These are phyloP conservation scores for Hypoxylon sp. DNA, from an alignment of 2,329 filamentous ascomycete species.

Conservation along the genomic window DNA sequence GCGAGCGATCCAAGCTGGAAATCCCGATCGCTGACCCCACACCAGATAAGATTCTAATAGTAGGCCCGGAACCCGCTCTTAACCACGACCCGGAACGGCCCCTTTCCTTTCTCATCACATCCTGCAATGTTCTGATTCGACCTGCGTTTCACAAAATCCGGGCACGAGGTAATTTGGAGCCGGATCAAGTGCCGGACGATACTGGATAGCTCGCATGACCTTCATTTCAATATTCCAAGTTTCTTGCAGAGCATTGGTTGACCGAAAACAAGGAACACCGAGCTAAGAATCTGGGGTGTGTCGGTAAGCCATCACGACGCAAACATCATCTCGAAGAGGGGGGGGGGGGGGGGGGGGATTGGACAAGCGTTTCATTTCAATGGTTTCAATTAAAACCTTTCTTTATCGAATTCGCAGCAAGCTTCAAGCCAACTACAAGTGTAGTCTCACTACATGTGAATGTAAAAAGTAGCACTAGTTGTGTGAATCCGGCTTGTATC, in stretches of 20 bases:
- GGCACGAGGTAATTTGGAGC: constrained; percentile 7
- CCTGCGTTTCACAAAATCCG: constrained; percentile 14
- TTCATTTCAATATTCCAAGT: not conserved
- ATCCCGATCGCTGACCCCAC: constrained; percentile 20
- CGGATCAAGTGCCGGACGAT: constrained; percentile 1
- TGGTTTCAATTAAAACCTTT: constrained; percentile 39
- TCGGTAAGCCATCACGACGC: not conserved
- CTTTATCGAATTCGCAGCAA: constrained; percentile 30
- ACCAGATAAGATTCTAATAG: constrained; percentile 1
- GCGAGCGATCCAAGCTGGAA: constrained; percentile 4
- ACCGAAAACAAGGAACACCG: not conserved
- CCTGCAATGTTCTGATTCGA: constrained; percentile 19
- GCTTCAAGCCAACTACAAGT: constrained; percentile 36
- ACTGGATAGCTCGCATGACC: not conserved
- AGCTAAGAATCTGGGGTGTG: not conserved
- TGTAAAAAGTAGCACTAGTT: constrained; percentile 14
- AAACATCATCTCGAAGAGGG: not conserved
- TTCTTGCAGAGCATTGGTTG: not conserved
- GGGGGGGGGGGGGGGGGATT: not conserved
- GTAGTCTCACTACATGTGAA: constrained; percentile 32
- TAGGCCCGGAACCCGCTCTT: not conserved
- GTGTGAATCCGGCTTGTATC: not conserved
- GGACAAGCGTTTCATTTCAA: constrained; percentile 12
- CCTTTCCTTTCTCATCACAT: not conserved
- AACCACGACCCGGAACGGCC: not conserved